Base-by-base conservation (phyloP, 1,139 yeast genomes). In the Eremothecium sinecaudum region DNA sequence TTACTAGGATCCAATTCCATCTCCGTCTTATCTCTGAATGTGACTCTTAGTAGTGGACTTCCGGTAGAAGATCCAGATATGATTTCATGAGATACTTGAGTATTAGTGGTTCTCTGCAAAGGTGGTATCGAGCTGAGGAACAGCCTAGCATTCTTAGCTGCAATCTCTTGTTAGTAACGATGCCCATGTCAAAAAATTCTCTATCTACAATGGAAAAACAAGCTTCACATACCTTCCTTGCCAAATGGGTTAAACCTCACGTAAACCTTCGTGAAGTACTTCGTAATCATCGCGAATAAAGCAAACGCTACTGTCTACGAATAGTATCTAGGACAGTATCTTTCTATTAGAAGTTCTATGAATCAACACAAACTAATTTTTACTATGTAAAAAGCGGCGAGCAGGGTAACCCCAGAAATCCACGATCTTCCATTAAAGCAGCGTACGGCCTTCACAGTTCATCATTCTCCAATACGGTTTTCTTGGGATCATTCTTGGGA, bases 241-340 rank as follows among this genome's bases (percentile, higher is more conserved):
- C 76, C 71, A 42, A 82, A 71, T 1, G 96, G 95, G 54, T 81
- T 75, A 65, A 84, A 84, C 53, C 68, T 76, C 32, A 84, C 83
- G 29, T 67, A 64, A n/a, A 83, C 83, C 48, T 75, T 76, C 24
- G 83, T 66, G 60, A 84, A 81, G 62, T 79, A 83, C 60, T 82
- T 82, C 32, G 94, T 84, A 49, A 84, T 79, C 94, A 84, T 83
- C 10, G 7, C n/a, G n/a, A n/a, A n/a, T n/a, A n/a, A n/a, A n/a
- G n/a, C n/a, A n/a, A n/a, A n/a, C n/a, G n/a, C n/a, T n/a, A n/a
- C n/a, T n/a, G n/a, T n/a, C n/a, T n/a, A n/a, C n/a, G n/a, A n/a
- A n/a, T n/a, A n/a, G n/a, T n/a, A n/a, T n/a, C n/a, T n/a, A n/a
- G n/a, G n/a, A n/a, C n/a, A n/a, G n/a, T n/a, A n/a, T n/a, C n/a